Conservation (phyloP, 2,329 filamentous ascomycete genomes). For the Claviceps pusilla region DNA sequence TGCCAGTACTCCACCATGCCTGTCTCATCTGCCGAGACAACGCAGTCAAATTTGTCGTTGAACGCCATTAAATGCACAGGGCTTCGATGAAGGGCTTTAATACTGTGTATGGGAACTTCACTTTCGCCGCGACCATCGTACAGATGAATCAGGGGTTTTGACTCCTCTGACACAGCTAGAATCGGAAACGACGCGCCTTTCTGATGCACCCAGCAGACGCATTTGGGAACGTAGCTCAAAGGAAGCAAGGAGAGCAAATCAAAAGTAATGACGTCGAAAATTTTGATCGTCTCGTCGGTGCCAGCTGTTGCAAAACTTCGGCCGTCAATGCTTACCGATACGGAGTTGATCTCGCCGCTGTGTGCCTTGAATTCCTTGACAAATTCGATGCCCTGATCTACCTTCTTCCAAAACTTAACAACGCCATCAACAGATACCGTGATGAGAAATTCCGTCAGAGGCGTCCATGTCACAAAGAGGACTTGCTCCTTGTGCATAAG, state of each 20-base stretch:
- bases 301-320: slow-evolving; percentile 87
- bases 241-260: slow-evolving; percentile 71
- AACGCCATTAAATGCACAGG: slow-evolving; percentile 76
- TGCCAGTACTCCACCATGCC: slow-evolving; percentile 98
- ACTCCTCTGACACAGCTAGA: slow-evolving; percentile 67
- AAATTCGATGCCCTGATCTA: slow-evolving; percentile 79
- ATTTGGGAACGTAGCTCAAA: slow-evolving; percentile 60
- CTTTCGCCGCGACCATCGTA: slow-evolving; percentile 84
- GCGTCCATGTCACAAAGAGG: slow-evolving; percentile 74
- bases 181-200: slow-evolving; percentile 77
- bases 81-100: slow-evolving; percentile 66
- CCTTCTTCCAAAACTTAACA: slow-evolving; percentile 99
- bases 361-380: slow-evolving; percentile 97
- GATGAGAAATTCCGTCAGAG: slow-evolving; percentile 84
- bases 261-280: slow-evolving; percentile 73
- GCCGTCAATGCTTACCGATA: slow-evolving; percentile 78
- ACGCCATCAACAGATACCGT: slow-evolving; percentile 90
- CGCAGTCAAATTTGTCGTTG: slow-evolving; percentile 79
- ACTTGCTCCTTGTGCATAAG: slow-evolving; percentile 98
- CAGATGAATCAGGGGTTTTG: slow-evolving; percentile 58
- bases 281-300: slow-evolving; percentile 61
- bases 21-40: slow-evolving; percentile 72
- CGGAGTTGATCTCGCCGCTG: slow-evolving; percentile 65
- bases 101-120: slow-evolving; percentile 56
- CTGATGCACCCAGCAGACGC: slow-evolving; percentile 82